Base-by-base conservation (phyloP, 441 rosid genomes). In the Daphne laureola region DNA sequence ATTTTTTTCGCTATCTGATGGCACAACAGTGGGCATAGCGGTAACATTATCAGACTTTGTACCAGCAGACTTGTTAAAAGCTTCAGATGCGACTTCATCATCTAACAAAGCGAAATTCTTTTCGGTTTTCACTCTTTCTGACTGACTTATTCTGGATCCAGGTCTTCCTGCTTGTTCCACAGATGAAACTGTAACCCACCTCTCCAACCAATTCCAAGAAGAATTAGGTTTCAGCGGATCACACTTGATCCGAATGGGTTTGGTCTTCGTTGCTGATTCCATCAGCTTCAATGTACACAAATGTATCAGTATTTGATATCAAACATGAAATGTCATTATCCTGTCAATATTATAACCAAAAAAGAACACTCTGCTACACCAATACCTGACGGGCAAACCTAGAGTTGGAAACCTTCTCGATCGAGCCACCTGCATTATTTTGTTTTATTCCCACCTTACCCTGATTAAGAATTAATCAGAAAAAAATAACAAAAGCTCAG, bases 151-250 rank as follows among this genome's bases (percentile, higher is more conserved):
- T 27, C 43, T 44, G 41, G 56, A 26, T 57, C 63, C 77, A 25
- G 71, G 55, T 46, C 71, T 57, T 9, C 64, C 62, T 17, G 79
- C 55, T 62, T 77, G 82, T 44, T 80, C 81, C 14, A 75, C 56
- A 23, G 80, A 70, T 12, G 82, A 73, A 54, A 74, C 83, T 40
- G 87, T 62, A 96, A 83, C 83, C 98, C 98, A 90, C 61, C 98
- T 77, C 82, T 89, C 97, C 78, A 93, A 69, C 97, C 97, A 93
- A 67, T 64, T 75, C 98, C 98, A 93, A 60, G 87, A 77, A 66
- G 90, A 79, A 65, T 81, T 79, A 35, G 83, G 85, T 54, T 85
- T 82, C 23, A 79, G 75, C 59, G 87, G 69, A 75, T 93, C 96
- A 61, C 97, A 87, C 70, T 90, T 93, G 65, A 93, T 74, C 64